Percentiles rank a stretch among this genome's conserved stretches.
phyloP scores from a whole-genome alignment of 2,329 filamentous ascomycete species.

The Aspergillus sp. region DNA sequence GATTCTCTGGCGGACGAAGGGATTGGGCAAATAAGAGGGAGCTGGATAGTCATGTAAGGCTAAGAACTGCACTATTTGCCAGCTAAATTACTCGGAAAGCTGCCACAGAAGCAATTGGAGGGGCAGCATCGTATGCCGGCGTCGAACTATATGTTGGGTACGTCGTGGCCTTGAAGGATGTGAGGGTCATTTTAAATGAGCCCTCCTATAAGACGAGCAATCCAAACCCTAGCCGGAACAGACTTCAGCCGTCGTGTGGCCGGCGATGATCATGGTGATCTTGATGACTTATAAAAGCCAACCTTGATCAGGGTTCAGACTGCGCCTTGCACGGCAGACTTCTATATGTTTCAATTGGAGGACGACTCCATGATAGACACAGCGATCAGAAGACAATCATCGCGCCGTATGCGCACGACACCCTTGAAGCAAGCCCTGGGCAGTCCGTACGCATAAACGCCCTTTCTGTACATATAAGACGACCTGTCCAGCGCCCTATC shows the following conservation, averaged over 20 bases:
- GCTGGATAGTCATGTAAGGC: not conserved
- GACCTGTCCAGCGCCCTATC: conserved; percentile 9
- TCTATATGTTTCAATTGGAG: not conserved
- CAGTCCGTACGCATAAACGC: conserved; percentile 2
- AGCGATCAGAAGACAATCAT: not conserved
- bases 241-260: conserved; percentile 10
- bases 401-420: not conserved
- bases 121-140: not conserved
- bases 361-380: not conserved
- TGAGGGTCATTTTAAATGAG: not conserved
- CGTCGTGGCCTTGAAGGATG: not conserved
- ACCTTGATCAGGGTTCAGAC: not conserved
- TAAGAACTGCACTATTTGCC: conserved; percentile 2
- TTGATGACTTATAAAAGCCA: conserved; percentile 9
- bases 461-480: conserved; percentile 3
- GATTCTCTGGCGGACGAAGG: not conserved
- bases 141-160: not conserved
- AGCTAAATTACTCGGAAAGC: not conserved
- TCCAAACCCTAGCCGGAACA: not conserved
- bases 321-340: not conserved
- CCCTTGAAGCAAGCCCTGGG: not conserved
- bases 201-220: conserved; percentile 3
- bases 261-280: conserved; percentile 20
- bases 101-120: not conserved
- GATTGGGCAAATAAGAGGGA: conserved; percentile 5